These are phyloP conservation scores for Areca catechu DNA, from an alignment of 176 grass and related monocot species.

Conservation along the genomic window DNA sequence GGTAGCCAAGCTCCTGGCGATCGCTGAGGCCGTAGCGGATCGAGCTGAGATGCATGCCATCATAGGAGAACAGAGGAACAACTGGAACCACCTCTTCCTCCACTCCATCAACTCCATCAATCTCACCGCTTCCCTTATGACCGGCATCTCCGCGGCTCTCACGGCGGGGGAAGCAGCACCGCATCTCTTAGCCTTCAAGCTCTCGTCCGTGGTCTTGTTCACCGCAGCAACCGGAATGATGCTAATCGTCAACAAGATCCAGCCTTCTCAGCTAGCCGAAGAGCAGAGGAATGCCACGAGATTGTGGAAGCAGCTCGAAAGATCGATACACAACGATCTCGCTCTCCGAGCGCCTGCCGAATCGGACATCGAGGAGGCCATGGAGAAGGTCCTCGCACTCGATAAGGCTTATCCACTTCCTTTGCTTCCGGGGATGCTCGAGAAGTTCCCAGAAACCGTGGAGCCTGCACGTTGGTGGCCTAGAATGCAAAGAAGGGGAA, in stretches of 20 bases:
- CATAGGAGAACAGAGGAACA: conserved; percentile 42
- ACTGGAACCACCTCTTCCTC: conserved; percentile 74
- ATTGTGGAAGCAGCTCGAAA: too few relatives aligned
- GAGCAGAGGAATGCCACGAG: too few relatives aligned
- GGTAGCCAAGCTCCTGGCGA: conserved; percentile 24
- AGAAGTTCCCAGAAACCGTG: conserved; percentile 43
- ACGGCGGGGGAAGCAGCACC: neutral
- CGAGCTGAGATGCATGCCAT: too few relatives aligned
- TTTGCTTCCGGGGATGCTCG: too few relatives aligned
- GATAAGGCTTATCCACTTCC: too few relatives aligned
- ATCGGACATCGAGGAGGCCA: too few relatives aligned
- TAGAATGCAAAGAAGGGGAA: neutral
- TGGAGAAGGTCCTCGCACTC: too few relatives aligned
- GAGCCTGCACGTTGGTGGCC: conserved; percentile 53
- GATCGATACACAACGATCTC: too few relatives aligned
- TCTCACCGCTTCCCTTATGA: conserved; percentile 31
- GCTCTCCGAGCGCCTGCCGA: too few relatives aligned
- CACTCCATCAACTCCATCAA: conserved; percentile 47
- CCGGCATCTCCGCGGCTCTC: conserved; percentile 23
- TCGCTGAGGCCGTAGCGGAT: conserved; percentile 35
- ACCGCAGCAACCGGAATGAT: too few relatives aligned
- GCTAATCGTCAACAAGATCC: too few relatives aligned
- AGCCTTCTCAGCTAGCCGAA: too few relatives aligned
- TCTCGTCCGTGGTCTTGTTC: conserved; percentile 19
- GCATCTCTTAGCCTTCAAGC: conserved; percentile 5